Evolutionary conservation across 2,329 filamentous ascomycete genomes (phyloP).

Genomic region (Mariannaea elegans): DNA sequence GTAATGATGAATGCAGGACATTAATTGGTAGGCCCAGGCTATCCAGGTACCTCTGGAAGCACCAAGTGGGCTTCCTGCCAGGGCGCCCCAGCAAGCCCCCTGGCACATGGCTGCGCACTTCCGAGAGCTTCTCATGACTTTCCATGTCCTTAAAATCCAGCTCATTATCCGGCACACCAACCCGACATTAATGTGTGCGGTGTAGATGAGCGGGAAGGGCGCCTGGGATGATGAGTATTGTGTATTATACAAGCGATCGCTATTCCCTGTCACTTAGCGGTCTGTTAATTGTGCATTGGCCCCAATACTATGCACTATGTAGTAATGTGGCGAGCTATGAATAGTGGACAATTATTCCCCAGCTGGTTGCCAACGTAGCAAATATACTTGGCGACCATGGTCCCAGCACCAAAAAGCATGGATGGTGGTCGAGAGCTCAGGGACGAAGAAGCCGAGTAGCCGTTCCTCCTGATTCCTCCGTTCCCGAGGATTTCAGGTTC

Average conservation of each 20-base stretch:
- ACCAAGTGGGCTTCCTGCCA: background rate
- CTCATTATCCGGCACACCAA: background rate
- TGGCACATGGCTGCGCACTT: background rate
- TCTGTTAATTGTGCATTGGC: background rate
- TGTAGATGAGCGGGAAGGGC: background rate
- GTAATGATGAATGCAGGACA: slow-evolving; percentile 8
- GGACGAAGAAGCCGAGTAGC: slow-evolving; percentile 4
- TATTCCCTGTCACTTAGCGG: background rate
- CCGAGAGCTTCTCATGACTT: background rate
- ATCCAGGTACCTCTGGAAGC: background rate
- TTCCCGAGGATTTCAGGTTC: background rate
- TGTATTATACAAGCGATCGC: no score
- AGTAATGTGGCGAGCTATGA: slow-evolving; percentile 3
- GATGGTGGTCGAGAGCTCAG: background rate
- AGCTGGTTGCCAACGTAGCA: slow-evolving; percentile 14
- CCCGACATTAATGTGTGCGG: background rate
- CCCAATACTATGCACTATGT: background rate
- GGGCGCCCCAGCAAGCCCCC: background rate
- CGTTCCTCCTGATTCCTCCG: background rate
- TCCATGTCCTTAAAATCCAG: background rate
- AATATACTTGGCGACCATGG: slow-evolving; percentile 8
- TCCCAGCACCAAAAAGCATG: slow-evolving; percentile 10
- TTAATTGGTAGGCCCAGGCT: slow-evolving; percentile 7
- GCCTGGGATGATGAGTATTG: background rate
- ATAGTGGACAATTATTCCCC: slow-evolving; percentile 1